Conservation (phyloP, 2,329 filamentous ascomycete species). For the Aspergillus japonicus region DNA sequence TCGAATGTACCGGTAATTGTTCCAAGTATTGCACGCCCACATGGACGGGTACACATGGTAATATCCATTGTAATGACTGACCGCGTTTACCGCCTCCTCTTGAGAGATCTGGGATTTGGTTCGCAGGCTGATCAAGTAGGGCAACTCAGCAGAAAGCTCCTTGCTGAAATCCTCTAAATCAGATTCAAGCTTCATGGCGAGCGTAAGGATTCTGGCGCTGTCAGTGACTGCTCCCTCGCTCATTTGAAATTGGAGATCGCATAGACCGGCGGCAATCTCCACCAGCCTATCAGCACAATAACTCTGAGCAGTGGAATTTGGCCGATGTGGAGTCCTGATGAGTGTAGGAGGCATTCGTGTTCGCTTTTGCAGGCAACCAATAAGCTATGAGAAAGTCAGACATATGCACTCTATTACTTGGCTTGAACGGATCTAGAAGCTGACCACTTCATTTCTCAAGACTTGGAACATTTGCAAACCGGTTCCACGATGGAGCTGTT, state of each 20-base stretch:
- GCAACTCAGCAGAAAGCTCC: not conserved
- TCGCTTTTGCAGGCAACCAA: conserved; percentile 1
- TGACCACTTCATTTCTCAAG: conserved; percentile 2
- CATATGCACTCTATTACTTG: not conserved
- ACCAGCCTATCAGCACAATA: not conserved
- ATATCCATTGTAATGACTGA: not conserved
- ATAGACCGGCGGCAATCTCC: not conserved
- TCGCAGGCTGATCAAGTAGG: not conserved
- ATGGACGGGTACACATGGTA: conserved; percentile 2
- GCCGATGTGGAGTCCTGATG: not conserved
- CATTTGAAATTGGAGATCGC: not conserved
- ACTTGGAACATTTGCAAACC: conserved; percentile 2
- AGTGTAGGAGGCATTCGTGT: not conserved
- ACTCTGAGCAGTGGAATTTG: not conserved
- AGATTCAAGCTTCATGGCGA: not conserved
- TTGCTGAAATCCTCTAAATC: not conserved
- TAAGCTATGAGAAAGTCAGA: not conserved
- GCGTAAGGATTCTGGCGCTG: not conserved
- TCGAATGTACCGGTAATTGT: conserved; percentile 2
- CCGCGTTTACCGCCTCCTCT: not conserved
- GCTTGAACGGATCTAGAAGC: not conserved
- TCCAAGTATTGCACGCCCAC: conserved; percentile 5
- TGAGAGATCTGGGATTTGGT: not conserved
- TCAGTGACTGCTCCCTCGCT: not conserved
- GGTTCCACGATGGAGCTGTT: conserved; percentile 2